Base-by-base conservation (phyloP, 1,284 basidiomycete genomes). In the Ceratobasidium theobromae region DNA sequence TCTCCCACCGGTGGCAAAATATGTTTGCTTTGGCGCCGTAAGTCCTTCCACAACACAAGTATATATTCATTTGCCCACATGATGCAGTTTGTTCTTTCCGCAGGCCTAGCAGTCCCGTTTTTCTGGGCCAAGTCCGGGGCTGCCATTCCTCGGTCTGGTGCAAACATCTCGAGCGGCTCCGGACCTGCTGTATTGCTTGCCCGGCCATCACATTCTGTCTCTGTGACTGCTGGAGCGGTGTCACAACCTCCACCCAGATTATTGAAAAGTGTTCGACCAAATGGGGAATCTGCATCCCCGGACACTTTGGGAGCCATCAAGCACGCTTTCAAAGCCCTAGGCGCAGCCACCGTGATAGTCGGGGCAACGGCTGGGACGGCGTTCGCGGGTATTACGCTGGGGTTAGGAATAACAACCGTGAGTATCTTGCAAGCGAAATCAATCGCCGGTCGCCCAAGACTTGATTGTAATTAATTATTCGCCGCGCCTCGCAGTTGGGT, bases 91-190 rank as follows among this genome's bases (percentile, higher is more conserved):
- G 43, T 48, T 32, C 28, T 58, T 5, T 58, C 55, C 3, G 38
- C 55, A 9, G 55, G 55, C 30, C 28, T 58, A 33, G 55, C 55
- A 11, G 28, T 58, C n/a, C 55, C 55, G n/a, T 58, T 58, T n/a
- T 58, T 58, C 16, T 48, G 28, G n/a, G 55, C 55, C 28, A 58
- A 58, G 23, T 41, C 38, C 16, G 3, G 55, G 21, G 55, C 55
- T 58, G 55, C 43, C 2, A n/a, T 45, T 16, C 55, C 55, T 5
- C 4, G 14, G 2, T 18, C 55, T 2, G 55, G 27, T 12, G 41
- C 48, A 18, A 40, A 58, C 18, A 2, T 58, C 3, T 48, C 55
- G 14, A 48, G 38, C 1, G 6, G 23, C 40, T 14, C 27, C 3
- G 21, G 11, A 28, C 43, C 55, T 5, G 43, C 40, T 18, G 41